phyloP scores from a whole-genome alignment of 2,329 filamentous ascomycete species.

The Neopestalotiopsis sp. region DNA sequence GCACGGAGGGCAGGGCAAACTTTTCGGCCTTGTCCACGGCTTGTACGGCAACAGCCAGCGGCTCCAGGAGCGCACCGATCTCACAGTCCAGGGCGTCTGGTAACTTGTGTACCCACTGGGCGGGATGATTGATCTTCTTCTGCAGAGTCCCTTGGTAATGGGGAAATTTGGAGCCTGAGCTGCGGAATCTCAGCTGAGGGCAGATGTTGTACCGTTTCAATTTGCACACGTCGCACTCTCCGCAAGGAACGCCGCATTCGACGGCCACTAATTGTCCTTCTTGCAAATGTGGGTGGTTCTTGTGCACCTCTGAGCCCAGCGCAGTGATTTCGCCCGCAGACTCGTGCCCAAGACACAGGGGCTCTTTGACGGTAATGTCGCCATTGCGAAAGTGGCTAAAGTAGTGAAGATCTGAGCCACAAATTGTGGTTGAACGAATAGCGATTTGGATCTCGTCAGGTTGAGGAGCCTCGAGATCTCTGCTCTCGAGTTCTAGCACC shows the following conservation, averaged over 20 bases:
- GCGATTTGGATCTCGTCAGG: conserved; percentile 61
- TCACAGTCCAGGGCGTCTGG: neutral
- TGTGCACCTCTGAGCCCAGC: neutral
- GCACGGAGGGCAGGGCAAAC: neutral
- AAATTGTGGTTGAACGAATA: conserved; percentile 64
- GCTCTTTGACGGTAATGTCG: conserved; percentile 60
- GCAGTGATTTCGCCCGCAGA: conserved; percentile 64
- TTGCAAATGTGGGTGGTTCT: neutral
- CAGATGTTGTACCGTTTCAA: neutral
- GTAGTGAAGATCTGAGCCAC: conserved; percentile 69
- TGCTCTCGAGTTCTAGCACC: neutral
- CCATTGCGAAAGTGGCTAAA: conserved; percentile 68
- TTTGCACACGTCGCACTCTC: neutral
- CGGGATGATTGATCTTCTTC: neutral
- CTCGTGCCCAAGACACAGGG: conserved; percentile 65
- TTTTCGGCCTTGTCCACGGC: conserved; percentile 1
- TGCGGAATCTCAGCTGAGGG: neutral
- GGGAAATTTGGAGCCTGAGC: neutral
- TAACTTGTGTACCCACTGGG: conserved; percentile 8
- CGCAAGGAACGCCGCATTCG: neutral
- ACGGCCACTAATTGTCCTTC: neutral
- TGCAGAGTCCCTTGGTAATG: conserved; percentile 1
- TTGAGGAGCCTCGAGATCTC: conserved; percentile 41
- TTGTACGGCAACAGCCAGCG: neutral
- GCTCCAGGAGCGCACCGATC: neutral